Base-by-base conservation (phyloP, 345 rosid genomes). In the Cardamine chenopodiifolia region DNA sequence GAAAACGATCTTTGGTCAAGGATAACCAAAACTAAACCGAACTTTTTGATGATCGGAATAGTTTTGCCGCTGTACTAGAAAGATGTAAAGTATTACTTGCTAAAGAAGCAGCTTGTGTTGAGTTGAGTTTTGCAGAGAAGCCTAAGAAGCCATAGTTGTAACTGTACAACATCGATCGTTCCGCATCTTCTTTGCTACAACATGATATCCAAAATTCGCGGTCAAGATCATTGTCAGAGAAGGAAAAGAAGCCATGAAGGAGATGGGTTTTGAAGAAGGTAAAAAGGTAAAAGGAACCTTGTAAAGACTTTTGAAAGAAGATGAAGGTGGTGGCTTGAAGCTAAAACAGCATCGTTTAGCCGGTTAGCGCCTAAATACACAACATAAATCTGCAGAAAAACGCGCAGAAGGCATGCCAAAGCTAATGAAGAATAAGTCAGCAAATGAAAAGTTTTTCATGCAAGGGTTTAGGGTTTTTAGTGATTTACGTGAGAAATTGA, bases 141-240 rank as follows among this genome's bases (percentile, higher is more conserved):
- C 89, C 94, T 1, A 90, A 87, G 81, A 90, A 90, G 17, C 90
- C 75, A 66, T 84, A 64, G 44, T 49, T 89, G 86, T 91, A 89
- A 83, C 88, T 83, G 45, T 89, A 89, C 25, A 87, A 71, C 79
- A 85, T 49, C 56, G 92, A 86, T 34, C 35, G 62, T 61, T 68
- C 70, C 6, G 87, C 92, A 31, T 87, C 92, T 79, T 82, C 86
- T 71, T 87, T 82, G 53, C 92, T 87, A 49, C 58, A 49, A 74
- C 48, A 56, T 48, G n/a, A 45, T 32, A 10, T 7, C 40, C 50
- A 26, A 57, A 25, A 62, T 13, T 29, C 19, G 1, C 25, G 12
- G 7, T 5, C 8, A 2, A 68, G 34, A 26, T 67, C 15, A 28
- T 19, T 32, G 12, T 4, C 14, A 1, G 14, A 35, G 12, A 50